Percentiles rank a stretch among this genome's conserved stretches.
phyloP scores from a whole-genome alignment of 208 protist species.

The Crithidia thermophila region DNA sequence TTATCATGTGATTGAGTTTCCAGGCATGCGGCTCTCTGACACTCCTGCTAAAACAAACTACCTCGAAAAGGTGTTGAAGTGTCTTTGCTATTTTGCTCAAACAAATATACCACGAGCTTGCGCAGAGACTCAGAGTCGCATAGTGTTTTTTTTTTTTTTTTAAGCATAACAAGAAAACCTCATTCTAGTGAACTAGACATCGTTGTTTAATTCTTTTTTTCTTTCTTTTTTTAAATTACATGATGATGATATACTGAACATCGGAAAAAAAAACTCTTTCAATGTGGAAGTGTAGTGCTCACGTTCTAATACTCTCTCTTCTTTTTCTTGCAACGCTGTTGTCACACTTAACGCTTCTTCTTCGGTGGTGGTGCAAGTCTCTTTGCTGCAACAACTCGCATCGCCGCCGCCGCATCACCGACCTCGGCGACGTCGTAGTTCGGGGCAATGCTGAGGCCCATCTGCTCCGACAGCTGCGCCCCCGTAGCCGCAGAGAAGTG shows the following conservation, averaged over 20 bases:
- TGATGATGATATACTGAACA: background rate
- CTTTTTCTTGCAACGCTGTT: background rate
- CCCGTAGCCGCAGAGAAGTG: conserved; percentile 42
- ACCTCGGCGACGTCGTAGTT: conserved; percentile 50
- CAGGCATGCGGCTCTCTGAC: too few relatives aligned
- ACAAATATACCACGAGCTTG: too few relatives aligned
- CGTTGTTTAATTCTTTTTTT: background rate
- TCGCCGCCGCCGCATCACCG: conserved; percentile 47
- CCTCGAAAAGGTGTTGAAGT: too few relatives aligned
- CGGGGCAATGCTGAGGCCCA: conserved; percentile 44
- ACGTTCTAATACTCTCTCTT: too few relatives aligned
- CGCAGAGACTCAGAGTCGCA: too few relatives aligned
- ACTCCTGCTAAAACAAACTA: too few relatives aligned
- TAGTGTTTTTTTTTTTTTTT: too few relatives aligned
- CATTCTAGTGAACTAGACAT: too few relatives aligned
- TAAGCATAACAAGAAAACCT: too few relatives aligned
- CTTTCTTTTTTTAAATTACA: conserved; percentile 10
- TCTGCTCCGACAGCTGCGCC: conserved; percentile 43
- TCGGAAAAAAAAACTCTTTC: conserved; percentile 9
- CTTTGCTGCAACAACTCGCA: conserved; percentile 26
- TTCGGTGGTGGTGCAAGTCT: background rate
- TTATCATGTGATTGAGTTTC: too few relatives aligned
- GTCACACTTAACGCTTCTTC: background rate
- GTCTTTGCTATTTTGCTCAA: too few relatives aligned
- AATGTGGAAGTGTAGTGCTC: too few relatives aligned